Conservation (phyloP, 208 protist species). For the Kentomonas sorsogonicus region DNA sequence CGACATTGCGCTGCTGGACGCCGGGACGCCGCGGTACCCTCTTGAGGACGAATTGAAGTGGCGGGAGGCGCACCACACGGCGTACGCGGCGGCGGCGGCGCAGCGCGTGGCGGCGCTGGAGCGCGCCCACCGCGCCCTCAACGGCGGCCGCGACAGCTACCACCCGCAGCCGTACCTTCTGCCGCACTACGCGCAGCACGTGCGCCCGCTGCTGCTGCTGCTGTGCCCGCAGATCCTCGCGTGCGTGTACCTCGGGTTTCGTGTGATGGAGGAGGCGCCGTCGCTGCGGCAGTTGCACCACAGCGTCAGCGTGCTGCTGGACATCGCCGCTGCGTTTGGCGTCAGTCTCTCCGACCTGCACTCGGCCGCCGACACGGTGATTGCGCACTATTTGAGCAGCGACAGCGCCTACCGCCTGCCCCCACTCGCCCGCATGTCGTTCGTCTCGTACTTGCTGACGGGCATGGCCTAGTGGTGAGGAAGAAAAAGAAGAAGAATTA, state of each 20-base stretch:
- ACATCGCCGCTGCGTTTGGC: slow-evolving; percentile 68
- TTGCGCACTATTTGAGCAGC: slow-evolving; percentile 37
- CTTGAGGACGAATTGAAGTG: slow-evolving; percentile 35
- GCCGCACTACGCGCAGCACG: slow-evolving; percentile 81
- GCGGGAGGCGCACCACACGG: slow-evolving; percentile 48
- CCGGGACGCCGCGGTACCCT: slow-evolving; percentile 36
- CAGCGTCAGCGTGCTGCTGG: slow-evolving; percentile 53
- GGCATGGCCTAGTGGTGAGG: slow-evolving; percentile 29
- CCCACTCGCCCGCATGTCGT: slow-evolving; percentile 39
- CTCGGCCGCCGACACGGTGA: slow-evolving; percentile 36
- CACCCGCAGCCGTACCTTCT: slow-evolving; percentile 63
- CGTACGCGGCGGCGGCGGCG: slow-evolving; percentile 36
- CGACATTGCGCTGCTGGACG: slow-evolving; percentile 29
- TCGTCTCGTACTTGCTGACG: slow-evolving; percentile 59
- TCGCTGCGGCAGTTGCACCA: slow-evolving; percentile 51
- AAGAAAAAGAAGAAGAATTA: slow-evolving; percentile 9
- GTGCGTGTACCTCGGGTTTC: slow-evolving; percentile 65
- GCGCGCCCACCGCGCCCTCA: slow-evolving; percentile 45
- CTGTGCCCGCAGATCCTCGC: slow-evolving; percentile 63
- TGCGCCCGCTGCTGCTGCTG: slow-evolving; percentile 66
- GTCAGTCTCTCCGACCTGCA: slow-evolving; percentile 57
- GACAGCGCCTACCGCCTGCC: slow-evolving; percentile 42
- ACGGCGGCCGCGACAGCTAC: slow-evolving; percentile 30
- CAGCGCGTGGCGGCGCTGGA: slow-evolving; percentile 54
- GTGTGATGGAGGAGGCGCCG: slow-evolving; percentile 61